Percentiles rank a stretch among this genome's conserved stretches.
Conservation (phyloP, 2,329 filamentous ascomycete genomes). For the Diaporthe vaccinii region DNA sequence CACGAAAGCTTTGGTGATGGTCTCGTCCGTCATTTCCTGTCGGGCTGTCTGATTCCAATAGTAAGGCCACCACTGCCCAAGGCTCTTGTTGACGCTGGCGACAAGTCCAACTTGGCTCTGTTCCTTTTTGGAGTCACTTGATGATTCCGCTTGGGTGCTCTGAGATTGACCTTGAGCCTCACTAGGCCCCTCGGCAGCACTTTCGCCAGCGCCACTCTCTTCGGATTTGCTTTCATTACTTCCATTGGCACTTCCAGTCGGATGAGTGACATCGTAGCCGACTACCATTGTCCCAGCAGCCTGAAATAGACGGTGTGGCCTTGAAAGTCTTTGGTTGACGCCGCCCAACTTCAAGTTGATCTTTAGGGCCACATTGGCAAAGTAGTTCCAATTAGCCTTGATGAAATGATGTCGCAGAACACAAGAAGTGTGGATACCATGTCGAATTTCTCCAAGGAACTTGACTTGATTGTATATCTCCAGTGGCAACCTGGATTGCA, state of each 20-base stretch:
- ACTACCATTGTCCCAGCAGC: conserved; percentile 80
- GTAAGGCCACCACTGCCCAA: conserved; percentile 85
- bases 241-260: conserved; percentile 71
- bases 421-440: conserved; percentile 79
- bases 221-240: conserved; percentile 48
- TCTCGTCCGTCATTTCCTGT: conserved; percentile 78
- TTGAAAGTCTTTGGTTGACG: no score
- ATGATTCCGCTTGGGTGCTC: no score
- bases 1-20: conserved; percentile 71
- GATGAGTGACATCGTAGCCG: conserved; percentile 91
- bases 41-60: conserved; percentile 75
- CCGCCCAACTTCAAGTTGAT: conserved; percentile 87
- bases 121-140: not conserved
- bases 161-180: no score
- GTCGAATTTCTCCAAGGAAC: conserved; percentile 73
- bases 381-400: no score
- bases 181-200: no score
- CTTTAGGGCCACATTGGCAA: conserved; percentile 80
- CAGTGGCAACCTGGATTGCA: conserved; percentile 55
- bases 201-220: no score
- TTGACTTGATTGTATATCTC: conserved; percentile 77
- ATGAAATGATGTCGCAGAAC: no score
- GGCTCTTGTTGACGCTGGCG: conserved; percentile 75
- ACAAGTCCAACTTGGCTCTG: conserved; percentile 88
- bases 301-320: no score